Base-by-base conservation (phyloP, 805 yeast species). In the Metschnikowia kunwiensis region DNA sequence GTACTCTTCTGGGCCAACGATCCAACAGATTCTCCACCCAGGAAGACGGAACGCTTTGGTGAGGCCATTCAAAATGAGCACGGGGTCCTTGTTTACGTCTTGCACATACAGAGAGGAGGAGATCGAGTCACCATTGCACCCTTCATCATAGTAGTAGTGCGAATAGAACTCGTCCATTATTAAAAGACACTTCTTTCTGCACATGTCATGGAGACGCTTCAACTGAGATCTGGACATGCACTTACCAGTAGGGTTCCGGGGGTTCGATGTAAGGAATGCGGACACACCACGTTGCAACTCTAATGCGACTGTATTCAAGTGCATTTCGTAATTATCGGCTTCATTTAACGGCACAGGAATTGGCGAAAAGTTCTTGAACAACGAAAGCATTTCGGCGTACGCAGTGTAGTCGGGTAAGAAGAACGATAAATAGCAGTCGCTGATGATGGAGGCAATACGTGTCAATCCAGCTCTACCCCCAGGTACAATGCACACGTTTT, bases 131-230 rank as follows among this genome's bases (percentile, higher is more conserved):
- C 82, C 82, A 7, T 68, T 55, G 41, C 80, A 78, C 7, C 61
- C 64, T 25, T 74, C 78, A 34, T 68, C 72, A 49, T 77, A 77
- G 50, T 75, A 74, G 51, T 75, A 77, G 45, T 78, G 75, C 5
- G 78, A 72, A 53, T 77, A 77, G 49, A 77, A 77, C 48, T 77
- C 82, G 56, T 77, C 82, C 82, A 77, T 77, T 44, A 77, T 77
- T 46, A 77, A 64, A 31, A 77, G 64, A 54, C 81, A 75, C 44
- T 60, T 66, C 24, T 63, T 68, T 38, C 80, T 62, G 51, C 81
- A 77, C 61, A 77, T 55, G 29, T 66, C 60, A 50, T 77, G 82
- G 38, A 77, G 61, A 32, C 70, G 61, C 23, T 58, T 47, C 47
- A 77, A 61, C 49, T 77, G 78, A 8, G 53, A 55, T 12, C 64